A percentile compares a stretch with the other conserved stretches of the same genome.
phyloP scores from a whole-genome alignment of 139 green algal species.

The Picochlorum sp. region DNA sequence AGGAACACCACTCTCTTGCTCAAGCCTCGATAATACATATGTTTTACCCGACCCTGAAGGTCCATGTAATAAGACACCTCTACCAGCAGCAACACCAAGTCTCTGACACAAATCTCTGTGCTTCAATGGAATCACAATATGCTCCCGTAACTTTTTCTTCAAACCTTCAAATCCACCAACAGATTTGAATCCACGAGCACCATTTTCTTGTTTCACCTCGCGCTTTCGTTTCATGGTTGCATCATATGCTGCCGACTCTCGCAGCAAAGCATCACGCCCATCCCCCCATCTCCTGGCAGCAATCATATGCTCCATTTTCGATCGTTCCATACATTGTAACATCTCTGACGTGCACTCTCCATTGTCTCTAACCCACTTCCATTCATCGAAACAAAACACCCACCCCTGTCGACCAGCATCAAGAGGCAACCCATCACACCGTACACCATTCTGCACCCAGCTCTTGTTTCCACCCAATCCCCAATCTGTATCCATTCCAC shows the following conservation, averaged over 20 bases:
- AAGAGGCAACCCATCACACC: conserved; percentile 1
- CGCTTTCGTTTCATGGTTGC: not conserved
- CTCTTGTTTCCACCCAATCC: not conserved
- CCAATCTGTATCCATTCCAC: not conserved
- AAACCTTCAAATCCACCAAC: conserved; percentile 69
- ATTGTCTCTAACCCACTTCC: not conserved
- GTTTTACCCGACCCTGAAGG: conserved; percentile 82
- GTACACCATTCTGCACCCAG: not conserved
- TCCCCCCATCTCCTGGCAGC: conserved; percentile 27
- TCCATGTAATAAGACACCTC: conserved; percentile 80
- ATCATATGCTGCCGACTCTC: not conserved
- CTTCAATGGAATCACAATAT: conserved; percentile 69
- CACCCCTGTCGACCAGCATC: not conserved
- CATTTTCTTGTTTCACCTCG: not conserved
- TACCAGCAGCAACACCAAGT: conserved; percentile 64
- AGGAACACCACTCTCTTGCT: conserved; percentile 28
- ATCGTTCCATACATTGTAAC: not conserved
- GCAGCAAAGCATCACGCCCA: conserved; percentile 16
- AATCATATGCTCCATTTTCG: conserved; percentile 14
- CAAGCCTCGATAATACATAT: conserved; percentile 69
- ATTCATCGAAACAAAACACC: not conserved
- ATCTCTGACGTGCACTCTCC: not conserved
- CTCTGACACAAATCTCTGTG: conserved; percentile 75
- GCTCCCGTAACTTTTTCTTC: conserved; percentile 59
- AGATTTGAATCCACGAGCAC: conserved; percentile 42